These are phyloP conservation scores for Hypoxylon fragiforme DNA, from an alignment of 495 filamentous ascomycete genomes.

Conservation along the genomic window DNA sequence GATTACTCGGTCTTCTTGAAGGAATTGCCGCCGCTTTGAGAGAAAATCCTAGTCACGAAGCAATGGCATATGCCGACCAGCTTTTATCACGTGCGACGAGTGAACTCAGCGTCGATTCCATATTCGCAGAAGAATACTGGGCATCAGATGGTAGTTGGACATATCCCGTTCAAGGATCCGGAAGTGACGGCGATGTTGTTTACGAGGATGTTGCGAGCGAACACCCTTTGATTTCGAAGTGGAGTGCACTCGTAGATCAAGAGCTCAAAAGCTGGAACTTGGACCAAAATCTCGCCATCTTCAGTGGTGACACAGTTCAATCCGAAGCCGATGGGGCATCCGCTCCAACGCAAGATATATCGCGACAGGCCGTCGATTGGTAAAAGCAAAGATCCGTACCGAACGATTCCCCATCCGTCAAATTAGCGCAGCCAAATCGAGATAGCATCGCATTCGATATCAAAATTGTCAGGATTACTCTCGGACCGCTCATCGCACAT, in stretches of 20 bases:
- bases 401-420: no score
- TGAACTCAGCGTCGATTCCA: conserved; percentile 62
- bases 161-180: conserved; percentile 54
- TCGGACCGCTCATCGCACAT: no score
- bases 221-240: conserved; percentile 63
- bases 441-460: no score
- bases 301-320: not conserved
- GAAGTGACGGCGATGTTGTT: conserved; percentile 38
- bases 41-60: conserved; percentile 7
- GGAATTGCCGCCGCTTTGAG: conserved; percentile 54
- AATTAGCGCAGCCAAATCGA: no score
- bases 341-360: not conserved
- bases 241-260: conserved; percentile 49
- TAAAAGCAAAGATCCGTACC: no score
- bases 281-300: conserved; percentile 38
- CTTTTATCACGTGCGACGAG: conserved; percentile 57
- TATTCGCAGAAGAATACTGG: conserved; percentile 68
- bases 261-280: conserved; percentile 50
- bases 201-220: conserved; percentile 58
- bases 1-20: conserved; percentile 71
- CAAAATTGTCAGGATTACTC: no score
- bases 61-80: conserved; percentile 30
- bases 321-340: not conserved
- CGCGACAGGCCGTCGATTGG: conserved; percentile 2
- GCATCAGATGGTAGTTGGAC: conserved; percentile 63